phyloP scores from a whole-genome alignment of 495 filamentous ascomycete species.

The Xylaria nigripes region DNA sequence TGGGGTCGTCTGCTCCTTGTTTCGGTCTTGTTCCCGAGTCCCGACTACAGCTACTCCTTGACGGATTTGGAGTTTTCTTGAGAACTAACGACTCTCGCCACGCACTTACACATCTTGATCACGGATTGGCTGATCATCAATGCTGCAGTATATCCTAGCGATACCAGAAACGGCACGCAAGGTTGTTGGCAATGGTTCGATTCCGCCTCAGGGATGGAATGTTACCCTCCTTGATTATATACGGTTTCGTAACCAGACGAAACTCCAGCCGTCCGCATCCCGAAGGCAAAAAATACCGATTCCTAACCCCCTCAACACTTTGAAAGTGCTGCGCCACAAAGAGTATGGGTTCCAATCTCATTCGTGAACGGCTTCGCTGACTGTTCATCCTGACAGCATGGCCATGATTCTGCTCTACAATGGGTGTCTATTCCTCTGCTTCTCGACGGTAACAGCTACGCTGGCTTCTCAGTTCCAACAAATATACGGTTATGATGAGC shows the following conservation, averaged over 20 bases:
- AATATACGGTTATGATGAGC: slow-evolving; percentile 58
- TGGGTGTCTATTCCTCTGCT: slow-evolving; percentile 44
- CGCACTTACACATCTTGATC: neutral
- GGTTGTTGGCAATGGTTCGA: slow-evolving; percentile 64
- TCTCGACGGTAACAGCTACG: slow-evolving; percentile 41
- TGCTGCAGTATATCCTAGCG: slow-evolving; percentile 35
- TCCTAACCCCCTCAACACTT: slow-evolving; percentile 62
- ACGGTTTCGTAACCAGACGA: slow-evolving; percentile 24
- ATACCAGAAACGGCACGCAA: slow-evolving; percentile 63
- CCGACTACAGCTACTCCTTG: neutral
- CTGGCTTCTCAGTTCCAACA: slow-evolving; percentile 52
- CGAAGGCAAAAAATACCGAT: slow-evolving; percentile 46
- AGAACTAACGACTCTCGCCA: neutral
- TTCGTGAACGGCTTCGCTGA: neutral
- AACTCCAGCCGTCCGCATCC: slow-evolving; percentile 20
- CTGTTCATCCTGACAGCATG: slow-evolving; percentile 11
- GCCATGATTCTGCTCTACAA: slow-evolving; percentile 35
- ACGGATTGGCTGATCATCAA: neutral
- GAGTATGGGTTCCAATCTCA: slow-evolving; percentile 32
- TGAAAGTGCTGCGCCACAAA: slow-evolving; percentile 58
- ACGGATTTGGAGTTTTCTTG: neutral
- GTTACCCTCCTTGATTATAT: slow-evolving; percentile 40
- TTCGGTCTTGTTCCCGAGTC: neutral
- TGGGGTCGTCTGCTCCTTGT: neutral
- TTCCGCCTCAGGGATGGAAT: slow-evolving; percentile 48